These are phyloP conservation scores for Garcia nutans DNA, from an alignment of 345 rosid genomes.

Conservation along the genomic window DNA sequence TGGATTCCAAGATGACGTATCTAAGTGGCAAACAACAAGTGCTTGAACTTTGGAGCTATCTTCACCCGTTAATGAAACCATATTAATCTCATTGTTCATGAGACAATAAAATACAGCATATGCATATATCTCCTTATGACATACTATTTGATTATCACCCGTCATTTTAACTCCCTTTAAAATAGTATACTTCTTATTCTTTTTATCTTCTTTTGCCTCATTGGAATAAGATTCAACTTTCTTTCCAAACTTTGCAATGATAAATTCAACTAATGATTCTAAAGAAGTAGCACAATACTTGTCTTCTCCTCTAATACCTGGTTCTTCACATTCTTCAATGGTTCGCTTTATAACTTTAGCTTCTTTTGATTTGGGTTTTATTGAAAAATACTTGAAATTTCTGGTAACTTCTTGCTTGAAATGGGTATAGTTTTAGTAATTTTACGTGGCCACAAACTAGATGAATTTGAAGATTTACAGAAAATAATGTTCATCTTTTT, in stretches of 20 bases:
- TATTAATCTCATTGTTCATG: neutral
- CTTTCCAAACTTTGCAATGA: neutral
- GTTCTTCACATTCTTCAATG: slow-evolving; percentile 6
- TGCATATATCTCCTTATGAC: slow-evolving; percentile 19
- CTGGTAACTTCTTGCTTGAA: neutral
- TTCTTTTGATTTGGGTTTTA: neutral
- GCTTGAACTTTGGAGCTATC: slow-evolving; percentile 9
- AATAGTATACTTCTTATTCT: slow-evolving; percentile 4
- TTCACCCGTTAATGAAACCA: slow-evolving; percentile 4
- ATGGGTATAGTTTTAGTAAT: slow-evolving; percentile 10
- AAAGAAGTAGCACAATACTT: slow-evolving; percentile 22
- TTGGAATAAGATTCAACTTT: neutral
- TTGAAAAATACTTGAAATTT: slow-evolving; percentile 1
- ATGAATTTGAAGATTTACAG: neutral
- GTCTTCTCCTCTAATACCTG: slow-evolving; percentile 19
- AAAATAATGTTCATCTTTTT: neutral
- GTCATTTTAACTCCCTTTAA: neutral
- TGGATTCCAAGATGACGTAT: slow-evolving; percentile 22
- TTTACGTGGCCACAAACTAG: slow-evolving; percentile 1
- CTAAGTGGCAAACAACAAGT: slow-evolving; percentile 9
- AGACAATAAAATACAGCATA: slow-evolving; percentile 23
- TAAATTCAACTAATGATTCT: slow-evolving; percentile 17
- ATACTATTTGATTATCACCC: slow-evolving; percentile 6
- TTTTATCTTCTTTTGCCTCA: neutral
- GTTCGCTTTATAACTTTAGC: neutral